phyloP scores from a whole-genome alignment of 331 rosid genomes.

The Telfairia occidentalis region DNA sequence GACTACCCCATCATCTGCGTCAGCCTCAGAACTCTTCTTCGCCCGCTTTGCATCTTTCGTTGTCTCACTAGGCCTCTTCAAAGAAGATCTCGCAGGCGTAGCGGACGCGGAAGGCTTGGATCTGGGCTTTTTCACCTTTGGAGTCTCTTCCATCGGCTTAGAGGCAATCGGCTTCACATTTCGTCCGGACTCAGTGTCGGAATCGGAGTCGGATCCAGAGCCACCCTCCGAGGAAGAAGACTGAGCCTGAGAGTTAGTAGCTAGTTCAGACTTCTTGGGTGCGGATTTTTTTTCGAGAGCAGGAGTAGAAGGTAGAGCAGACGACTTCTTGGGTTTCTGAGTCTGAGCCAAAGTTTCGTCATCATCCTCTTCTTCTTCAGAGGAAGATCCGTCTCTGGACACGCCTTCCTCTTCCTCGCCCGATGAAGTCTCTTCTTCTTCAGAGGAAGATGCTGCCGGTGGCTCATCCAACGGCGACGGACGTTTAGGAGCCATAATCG shows the following conservation, averaged over 20 bases:
- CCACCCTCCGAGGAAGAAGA: conserved; percentile 23
- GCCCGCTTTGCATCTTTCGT: conserved; percentile 26
- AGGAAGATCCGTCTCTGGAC: conserved; percentile 19
- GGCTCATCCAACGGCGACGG: conserved; percentile 33
- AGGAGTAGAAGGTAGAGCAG: conserved; percentile 5
- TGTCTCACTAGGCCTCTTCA: conserved; percentile 22
- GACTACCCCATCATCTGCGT: conserved; percentile 10
- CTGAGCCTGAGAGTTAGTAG: conserved; percentile 12
- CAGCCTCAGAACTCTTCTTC: conserved; percentile 21
- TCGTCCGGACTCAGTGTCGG: conserved; percentile 18
- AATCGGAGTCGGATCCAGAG: conserved; percentile 22
- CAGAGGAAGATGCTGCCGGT: conserved; percentile 27
- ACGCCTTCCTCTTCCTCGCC: conserved; percentile 22
- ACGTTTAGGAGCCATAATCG: conserved; percentile 34
- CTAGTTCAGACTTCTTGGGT: conserved; percentile 17
- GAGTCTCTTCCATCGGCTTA: conserved; percentile 37
- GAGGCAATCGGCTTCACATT: conserved; percentile 31
- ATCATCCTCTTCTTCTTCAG: conserved; percentile 18
- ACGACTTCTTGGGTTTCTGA: not conserved
- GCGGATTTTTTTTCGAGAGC: conserved; percentile 16
- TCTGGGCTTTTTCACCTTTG: conserved; percentile 19
- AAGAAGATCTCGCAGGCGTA: conserved; percentile 13
- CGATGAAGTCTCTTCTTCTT: conserved; percentile 21
- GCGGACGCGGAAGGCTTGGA: conserved; percentile 17
- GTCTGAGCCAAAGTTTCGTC: not conserved